phyloP scores from a whole-genome alignment of 805 yeast species.

The Wickerhamiella bombiphila region DNA sequence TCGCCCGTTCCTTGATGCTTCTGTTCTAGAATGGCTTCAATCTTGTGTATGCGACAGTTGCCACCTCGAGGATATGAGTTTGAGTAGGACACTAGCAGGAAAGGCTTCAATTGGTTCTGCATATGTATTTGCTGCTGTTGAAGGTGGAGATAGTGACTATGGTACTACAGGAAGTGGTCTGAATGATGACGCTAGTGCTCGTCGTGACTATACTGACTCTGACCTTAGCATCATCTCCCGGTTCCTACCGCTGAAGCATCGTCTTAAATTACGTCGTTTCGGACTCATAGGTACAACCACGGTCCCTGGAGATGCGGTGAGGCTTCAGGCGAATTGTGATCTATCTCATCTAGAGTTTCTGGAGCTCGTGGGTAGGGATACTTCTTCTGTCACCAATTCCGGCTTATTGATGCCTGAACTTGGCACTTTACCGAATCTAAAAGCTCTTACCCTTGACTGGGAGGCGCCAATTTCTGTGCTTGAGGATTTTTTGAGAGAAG shows the following conservation, averaged over 20 bases:
- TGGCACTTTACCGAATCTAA: too few relatives aligned
- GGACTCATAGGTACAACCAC: slow-evolving; percentile 9
- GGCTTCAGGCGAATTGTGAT: slow-evolving; percentile 6
- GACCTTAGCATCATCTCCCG: slow-evolving; percentile 6
- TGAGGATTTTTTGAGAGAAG: slow-evolving; percentile 3
- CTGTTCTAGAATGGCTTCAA: slow-evolving; percentile 15
- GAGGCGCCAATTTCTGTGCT: slow-evolving; percentile 5
- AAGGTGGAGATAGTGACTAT: slow-evolving; percentile 13
- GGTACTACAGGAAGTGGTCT: too few relatives aligned
- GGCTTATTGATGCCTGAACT: too few relatives aligned
- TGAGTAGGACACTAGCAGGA: slow-evolving; percentile 15
- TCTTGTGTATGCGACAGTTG: slow-evolving; percentile 6
- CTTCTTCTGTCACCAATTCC: too few relatives aligned
- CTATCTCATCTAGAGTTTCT: slow-evolving; percentile 9
- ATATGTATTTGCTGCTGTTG: slow-evolving; percentile 18
- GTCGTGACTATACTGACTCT: too few relatives aligned
- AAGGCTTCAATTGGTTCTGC: slow-evolving; percentile 19
- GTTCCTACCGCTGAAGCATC: slow-evolving; percentile 4
- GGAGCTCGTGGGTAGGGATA: too few relatives aligned
- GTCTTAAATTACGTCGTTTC: slow-evolving; percentile 5
- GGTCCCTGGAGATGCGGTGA: slow-evolving; percentile 3
- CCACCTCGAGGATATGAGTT: slow-evolving; percentile 13
- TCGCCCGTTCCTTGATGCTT: slow-evolving; percentile 17
- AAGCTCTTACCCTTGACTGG: slow-evolving; percentile 12
- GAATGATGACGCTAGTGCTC: too few relatives aligned